Conservation (phyloP, 179 eudicot genomes). For the Dionaea muscipula region DNA sequence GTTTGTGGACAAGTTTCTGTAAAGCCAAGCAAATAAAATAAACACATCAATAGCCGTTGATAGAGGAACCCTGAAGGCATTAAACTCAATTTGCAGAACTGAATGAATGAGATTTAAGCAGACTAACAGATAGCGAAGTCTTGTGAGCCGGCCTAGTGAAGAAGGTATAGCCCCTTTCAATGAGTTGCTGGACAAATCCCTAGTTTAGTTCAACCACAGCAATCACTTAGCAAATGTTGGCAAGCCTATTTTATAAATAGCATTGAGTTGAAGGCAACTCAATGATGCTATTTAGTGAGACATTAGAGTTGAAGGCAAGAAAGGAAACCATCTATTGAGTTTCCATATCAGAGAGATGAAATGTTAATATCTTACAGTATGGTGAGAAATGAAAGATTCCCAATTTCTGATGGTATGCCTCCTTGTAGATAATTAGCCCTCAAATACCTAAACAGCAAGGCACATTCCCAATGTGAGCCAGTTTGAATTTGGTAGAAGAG, state of each 20-base stretch:
- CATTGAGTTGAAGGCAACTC: too few relatives aligned
- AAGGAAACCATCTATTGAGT: too few relatives aligned
- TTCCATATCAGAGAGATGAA: background rate
- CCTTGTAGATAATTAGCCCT: slow-evolving; percentile 88
- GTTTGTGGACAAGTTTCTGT: slow-evolving; percentile 81
- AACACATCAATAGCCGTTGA: background rate
- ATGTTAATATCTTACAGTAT: slow-evolving; percentile 47
- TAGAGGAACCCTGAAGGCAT: background rate
- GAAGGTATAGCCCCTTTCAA: slow-evolving; percentile 87
- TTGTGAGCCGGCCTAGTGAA: slow-evolving; percentile 69
- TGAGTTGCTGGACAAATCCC: slow-evolving; percentile 86
- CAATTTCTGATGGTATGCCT: slow-evolving; percentile 82
- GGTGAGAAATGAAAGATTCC: slow-evolving; percentile 62
- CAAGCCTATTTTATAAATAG: background rate
- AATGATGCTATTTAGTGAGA: too few relatives aligned
- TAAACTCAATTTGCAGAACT: background rate
- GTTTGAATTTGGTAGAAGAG: background rate
- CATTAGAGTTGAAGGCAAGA: too few relatives aligned
- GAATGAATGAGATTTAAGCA: background rate
- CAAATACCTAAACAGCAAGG: slow-evolving; percentile 47
- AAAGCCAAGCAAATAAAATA: slow-evolving; percentile 2
- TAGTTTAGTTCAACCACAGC: slow-evolving; percentile 23
- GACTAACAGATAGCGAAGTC: slow-evolving; percentile 64
- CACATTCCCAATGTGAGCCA: background rate
- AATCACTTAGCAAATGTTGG: slow-evolving; percentile 1